Evolutionary conservation across 371 early-diverging fungal genomes (phyloP).

Genomic region (Apophysomyces elegans): DNA sequence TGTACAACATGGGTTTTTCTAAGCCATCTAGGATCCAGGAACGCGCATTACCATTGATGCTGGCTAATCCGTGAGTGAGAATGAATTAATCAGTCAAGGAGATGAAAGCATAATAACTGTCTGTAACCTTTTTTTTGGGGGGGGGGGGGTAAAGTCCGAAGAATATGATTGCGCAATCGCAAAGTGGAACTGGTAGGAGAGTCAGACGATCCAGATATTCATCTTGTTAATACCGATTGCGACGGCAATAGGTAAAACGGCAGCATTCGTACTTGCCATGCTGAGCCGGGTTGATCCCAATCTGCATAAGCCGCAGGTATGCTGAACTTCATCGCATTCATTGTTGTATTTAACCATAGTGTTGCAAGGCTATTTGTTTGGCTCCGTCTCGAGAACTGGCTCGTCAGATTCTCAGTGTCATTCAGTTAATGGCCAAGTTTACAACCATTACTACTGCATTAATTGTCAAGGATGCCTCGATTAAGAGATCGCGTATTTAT

Average conservation of each 20-base stretch:
- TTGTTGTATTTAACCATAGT: neutral
- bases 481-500: constrained; percentile 58
- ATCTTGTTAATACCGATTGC: constrained; percentile 72
- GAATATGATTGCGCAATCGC: constrained; percentile 56
- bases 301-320: constrained; percentile 56
- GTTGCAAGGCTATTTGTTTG: constrained; percentile 80
- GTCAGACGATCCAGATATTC: constrained; percentile 27
- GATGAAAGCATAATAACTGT: neutral
- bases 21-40: constrained; percentile 97
- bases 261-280: constrained; percentile 94
- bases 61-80: constrained; percentile 67
- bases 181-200: constrained; percentile 46
- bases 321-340: neutral
- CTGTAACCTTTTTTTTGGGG: neutral
- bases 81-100: no score
- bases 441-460: constrained; percentile 75
- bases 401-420: constrained; percentile 93
- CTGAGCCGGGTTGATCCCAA: constrained; percentile 71
- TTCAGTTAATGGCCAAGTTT: constrained; percentile 87
- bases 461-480: constrained; percentile 76
- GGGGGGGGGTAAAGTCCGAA: constrained; percentile 39
- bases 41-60: constrained; percentile 88
- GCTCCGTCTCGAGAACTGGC: constrained; percentile 98
- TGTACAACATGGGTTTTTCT: constrained; percentile 92
- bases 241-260: constrained; percentile 96